Conservation (phyloP, 2,329 filamentous ascomycete species). For the Colletotrichum siamense region DNA sequence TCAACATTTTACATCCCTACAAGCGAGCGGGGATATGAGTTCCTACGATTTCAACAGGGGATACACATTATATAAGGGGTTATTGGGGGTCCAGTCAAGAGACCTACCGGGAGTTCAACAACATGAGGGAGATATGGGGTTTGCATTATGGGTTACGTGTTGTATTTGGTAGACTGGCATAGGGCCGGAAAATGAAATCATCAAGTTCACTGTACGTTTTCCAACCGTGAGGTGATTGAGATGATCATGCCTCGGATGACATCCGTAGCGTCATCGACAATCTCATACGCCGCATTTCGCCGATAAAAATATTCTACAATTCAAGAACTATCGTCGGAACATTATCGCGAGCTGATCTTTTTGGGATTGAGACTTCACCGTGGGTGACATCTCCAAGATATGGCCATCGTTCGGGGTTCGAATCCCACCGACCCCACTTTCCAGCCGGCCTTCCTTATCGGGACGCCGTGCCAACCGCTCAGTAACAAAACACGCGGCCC, state of each 20-base stretch:
- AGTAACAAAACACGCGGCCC: background rate
- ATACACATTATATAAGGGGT: background rate
- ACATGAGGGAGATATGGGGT: background rate
- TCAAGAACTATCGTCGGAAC: background rate
- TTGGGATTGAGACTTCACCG: background rate
- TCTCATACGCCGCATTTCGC: accelerated
- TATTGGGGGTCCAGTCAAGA: background rate
- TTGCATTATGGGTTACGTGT: background rate
- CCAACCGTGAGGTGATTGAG: no score
- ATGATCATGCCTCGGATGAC: background rate
- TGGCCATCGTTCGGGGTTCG: background rate
- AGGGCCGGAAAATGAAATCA: background rate
- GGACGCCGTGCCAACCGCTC: background rate
- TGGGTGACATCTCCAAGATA: background rate
- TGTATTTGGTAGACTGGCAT: background rate
- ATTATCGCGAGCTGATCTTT: background rate
- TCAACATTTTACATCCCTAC: constrained; percentile 11
- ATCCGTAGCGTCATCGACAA: background rate
- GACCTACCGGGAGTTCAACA: constrained; percentile 4
- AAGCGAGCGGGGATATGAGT: constrained; percentile 11
- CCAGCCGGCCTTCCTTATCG: background rate
- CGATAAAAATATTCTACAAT: background rate
- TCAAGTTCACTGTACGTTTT: background rate
- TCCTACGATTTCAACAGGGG: constrained; percentile 16
- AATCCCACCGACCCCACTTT: background rate